These are phyloP conservation scores for Diddensiella caesifluorescens DNA, from an alignment of 805 yeast genomes.

Conservation along the genomic window DNA sequence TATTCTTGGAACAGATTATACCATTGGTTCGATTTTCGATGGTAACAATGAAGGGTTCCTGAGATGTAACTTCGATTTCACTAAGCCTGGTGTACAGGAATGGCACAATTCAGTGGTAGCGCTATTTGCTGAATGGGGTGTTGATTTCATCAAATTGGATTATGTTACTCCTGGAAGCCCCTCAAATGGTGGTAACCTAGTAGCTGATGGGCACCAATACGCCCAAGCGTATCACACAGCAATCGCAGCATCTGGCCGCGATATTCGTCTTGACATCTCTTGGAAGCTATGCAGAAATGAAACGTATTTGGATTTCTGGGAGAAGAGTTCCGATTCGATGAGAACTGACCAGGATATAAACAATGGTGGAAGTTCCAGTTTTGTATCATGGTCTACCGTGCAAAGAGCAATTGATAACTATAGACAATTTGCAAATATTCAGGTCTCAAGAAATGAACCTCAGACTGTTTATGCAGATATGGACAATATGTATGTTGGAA, in stretches of 20 bases:
- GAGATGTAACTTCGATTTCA: slow-evolving; percentile 8
- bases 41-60: slow-evolving; percentile 10
- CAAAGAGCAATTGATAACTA: slow-evolving; percentile 14
- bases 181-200: slow-evolving; percentile 6
- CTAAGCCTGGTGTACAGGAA: slow-evolving; percentile 10
- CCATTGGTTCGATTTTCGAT: slow-evolving; percentile 5
- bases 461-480: slow-evolving; percentile 13
- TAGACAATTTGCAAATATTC: slow-evolving; percentile 9
- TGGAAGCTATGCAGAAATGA: slow-evolving; percentile 15
- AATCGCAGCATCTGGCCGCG: slow-evolving; percentile 6
- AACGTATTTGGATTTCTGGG: slow-evolving; percentile 9
- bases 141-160: slow-evolving; percentile 10
- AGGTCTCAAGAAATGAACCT: slow-evolving; percentile 3
- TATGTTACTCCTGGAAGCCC: slow-evolving; percentile 11
- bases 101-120: slow-evolving; percentile 8
- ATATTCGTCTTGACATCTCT: slow-evolving; percentile 11
- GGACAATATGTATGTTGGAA: slow-evolving; percentile 15
- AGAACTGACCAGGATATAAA: slow-evolving; percentile 14
- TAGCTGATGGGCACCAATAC: slow-evolving; percentile 1
- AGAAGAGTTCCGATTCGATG: slow-evolving; percentile 10
- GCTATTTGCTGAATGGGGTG: slow-evolving; percentile 8
- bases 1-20: slow-evolving; percentile 7
- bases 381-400: slow-evolving; percentile 10
- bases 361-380: slow-evolving; percentile 9
- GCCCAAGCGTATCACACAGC: slow-evolving; percentile 8